These are phyloP conservation scores for Ceratonia siliqua DNA, from an alignment of 306 rosid species.

Conservation along the genomic window DNA sequence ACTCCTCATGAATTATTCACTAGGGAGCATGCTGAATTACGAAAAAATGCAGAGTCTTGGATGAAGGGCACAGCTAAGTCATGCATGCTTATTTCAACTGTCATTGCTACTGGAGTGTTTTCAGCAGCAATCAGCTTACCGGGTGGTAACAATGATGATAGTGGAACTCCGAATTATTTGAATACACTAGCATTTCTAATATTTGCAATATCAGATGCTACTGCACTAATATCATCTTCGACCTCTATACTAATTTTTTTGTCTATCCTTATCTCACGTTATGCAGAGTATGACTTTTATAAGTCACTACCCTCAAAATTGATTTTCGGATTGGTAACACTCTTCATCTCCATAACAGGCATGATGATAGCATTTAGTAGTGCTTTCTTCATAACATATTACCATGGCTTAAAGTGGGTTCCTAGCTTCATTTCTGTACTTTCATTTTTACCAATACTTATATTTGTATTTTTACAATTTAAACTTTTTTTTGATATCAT, in stretches of 20 bases:
- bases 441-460: slow-evolving; percentile 17
- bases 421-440: slow-evolving; percentile 17
- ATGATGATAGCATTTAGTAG: slow-evolving; percentile 52
- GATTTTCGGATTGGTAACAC: slow-evolving; percentile 38
- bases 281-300: slow-evolving; percentile 45
- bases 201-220: slow-evolving; percentile 47
- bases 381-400: slow-evolving; percentile 40
- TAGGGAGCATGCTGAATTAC: slow-evolving; percentile 26
- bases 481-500: slow-evolving; percentile 33
- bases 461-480: slow-evolving; percentile 31
- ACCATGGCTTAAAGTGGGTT: slow-evolving; percentile 26
- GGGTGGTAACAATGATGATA: slow-evolving; percentile 17
- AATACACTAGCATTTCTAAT: background rate
- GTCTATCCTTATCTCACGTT: slow-evolving; percentile 50
- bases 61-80: slow-evolving; percentile 45
- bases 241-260: slow-evolving; percentile 48
- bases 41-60: slow-evolving; percentile 43
- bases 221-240: slow-evolving; percentile 52
- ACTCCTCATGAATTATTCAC: slow-evolving; percentile 48
- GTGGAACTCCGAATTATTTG: slow-evolving; percentile 28
- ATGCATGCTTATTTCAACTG: slow-evolving; percentile 39
- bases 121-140: slow-evolving; percentile 43
- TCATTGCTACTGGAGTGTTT: slow-evolving; percentile 43
- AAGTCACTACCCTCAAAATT: slow-evolving; percentile 47
- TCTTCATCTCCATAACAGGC: slow-evolving; percentile 44